Conservation (phyloP, 495 filamentous ascomycete species). For the Daldinia bambusicola region DNA sequence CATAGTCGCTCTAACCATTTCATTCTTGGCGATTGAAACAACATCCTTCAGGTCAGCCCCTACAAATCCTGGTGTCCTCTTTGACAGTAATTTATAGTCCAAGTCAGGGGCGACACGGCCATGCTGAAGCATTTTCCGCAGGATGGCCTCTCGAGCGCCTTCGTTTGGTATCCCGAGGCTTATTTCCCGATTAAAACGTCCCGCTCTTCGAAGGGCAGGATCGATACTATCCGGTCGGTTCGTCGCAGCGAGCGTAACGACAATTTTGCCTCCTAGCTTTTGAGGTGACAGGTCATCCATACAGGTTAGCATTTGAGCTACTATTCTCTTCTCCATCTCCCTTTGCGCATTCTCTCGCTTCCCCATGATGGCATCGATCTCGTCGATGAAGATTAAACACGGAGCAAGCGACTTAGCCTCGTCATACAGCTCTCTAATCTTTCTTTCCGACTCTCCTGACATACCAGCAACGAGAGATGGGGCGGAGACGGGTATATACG, state of each 20-base stretch:
- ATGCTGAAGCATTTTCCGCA: constrained; percentile 78
- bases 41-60: constrained; percentile 91
- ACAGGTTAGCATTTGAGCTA: constrained; percentile 90
- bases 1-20: constrained; percentile 67
- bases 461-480: constrained; percentile 92
- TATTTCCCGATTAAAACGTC: constrained; percentile 92
- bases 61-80: constrained; percentile 92
- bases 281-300: constrained; percentile 74
- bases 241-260: constrained; percentile 92
- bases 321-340: constrained; percentile 97
- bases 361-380: constrained; percentile 95
- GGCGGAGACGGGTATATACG: constrained; percentile 88
- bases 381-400: constrained; percentile 93
- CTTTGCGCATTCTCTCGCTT: constrained; percentile 94
- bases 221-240: constrained; percentile 93
- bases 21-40: constrained; percentile 76
- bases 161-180: constrained; percentile 96
- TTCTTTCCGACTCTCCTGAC: constrained; percentile 97
- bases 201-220: constrained; percentile 83
- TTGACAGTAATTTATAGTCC: constrained; percentile 82
- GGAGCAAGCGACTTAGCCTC: constrained; percentile 89
- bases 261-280: constrained; percentile 85
- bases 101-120: constrained; percentile 75
- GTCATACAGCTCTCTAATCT: constrained; percentile 88
- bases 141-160: constrained; percentile 80